A percentile compares a stretch with the other conserved stretches of the same genome.
phyloP scores from a whole-genome alignment of 148 eudicot genomes.

The Beta vulgaris region DNA sequence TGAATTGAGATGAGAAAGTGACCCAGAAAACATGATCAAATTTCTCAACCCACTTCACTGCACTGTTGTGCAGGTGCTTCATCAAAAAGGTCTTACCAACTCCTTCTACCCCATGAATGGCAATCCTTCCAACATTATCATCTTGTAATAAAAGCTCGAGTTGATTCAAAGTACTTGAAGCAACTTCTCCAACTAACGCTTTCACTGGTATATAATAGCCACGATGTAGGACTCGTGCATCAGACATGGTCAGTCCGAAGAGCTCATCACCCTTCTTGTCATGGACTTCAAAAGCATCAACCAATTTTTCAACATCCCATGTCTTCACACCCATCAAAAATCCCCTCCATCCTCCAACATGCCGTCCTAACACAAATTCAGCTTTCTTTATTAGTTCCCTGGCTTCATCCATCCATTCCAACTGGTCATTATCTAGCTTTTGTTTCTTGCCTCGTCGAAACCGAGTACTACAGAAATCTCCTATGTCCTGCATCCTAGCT shows the following conservation, averaged over 20 bases:
- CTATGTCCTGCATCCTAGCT: neutral
- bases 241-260: neutral
- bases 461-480: neutral
- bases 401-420: neutral
- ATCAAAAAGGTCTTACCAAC: conserved; percentile 23
- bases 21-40: conserved; percentile 23
- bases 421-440: neutral
- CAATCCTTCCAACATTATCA: conserved; percentile 11
- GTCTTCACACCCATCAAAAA: neutral
- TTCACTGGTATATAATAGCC: conserved; percentile 4
- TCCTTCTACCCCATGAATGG: conserved; percentile 17
- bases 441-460: neutral
- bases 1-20: neutral
- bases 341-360: neutral
- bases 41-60: neutral
- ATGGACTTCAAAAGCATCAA: neutral
- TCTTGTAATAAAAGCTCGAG: conserved; percentile 12
- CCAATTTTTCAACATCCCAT: no score
- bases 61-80: conserved; percentile 25
- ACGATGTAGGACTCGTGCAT: neutral
- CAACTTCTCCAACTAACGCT: neutral
- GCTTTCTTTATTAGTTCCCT: neutral
- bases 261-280: neutral
- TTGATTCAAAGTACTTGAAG: neutral
- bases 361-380: neutral